phyloP scores from a whole-genome alignment of 306 rosid species.

The Cucurbita pepo region DNA sequence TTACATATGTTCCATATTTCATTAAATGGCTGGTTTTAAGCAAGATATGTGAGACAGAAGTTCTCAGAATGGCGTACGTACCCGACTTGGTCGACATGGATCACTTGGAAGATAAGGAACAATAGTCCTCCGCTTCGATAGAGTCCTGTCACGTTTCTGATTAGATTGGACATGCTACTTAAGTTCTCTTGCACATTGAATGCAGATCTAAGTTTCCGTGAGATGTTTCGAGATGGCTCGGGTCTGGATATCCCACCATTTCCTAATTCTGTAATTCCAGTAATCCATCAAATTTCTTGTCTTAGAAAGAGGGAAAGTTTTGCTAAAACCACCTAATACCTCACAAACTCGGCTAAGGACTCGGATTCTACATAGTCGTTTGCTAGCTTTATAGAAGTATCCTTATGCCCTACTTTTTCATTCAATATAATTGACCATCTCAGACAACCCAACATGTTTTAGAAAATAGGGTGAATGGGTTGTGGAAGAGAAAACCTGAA shows the following conservation, averaged over 20 bases:
- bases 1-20: background rate
- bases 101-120: background rate
- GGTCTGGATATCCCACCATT: constrained; percentile 26
- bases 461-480: background rate
- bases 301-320: constrained; percentile 17
- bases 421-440: background rate
- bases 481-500: constrained; percentile 4
- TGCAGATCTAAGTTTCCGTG: background rate
- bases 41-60: background rate
- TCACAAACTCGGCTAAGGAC: background rate
- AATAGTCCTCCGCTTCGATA: background rate
- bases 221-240: background rate
- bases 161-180: background rate
- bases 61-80: background rate
- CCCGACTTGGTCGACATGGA: background rate
- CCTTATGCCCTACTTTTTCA: background rate
- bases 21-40: background rate
- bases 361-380: background rate
- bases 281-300: constrained; percentile 14
- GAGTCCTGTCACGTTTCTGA: background rate
- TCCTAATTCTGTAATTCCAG: constrained; percentile 44
- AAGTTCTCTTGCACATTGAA: background rate
- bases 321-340: background rate
- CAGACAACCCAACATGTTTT: background rate
- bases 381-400: background rate